Base-by-base conservation (phyloP, 2,329 filamentous ascomycete genomes). In the Paraphaeosphaeria sporulosa region DNA sequence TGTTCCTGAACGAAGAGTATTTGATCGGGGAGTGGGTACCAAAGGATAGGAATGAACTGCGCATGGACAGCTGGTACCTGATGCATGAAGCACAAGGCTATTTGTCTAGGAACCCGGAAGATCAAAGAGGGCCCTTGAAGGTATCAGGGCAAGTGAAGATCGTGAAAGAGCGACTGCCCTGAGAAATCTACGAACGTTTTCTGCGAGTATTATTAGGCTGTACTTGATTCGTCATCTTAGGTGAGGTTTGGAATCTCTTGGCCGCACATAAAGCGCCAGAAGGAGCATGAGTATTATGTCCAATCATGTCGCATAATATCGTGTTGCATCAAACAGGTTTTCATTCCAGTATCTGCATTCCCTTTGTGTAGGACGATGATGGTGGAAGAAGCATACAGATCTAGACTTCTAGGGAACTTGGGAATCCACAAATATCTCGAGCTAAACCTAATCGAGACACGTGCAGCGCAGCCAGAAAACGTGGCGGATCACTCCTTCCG, bases 401-500 rank as follows among this genome's bases (percentile, higher is more conserved):
- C 36, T 25, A n/a, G 49, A 40, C n/a, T 32, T 9, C 15, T 25
- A 34, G 25, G 34, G 34, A n/a, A 34, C 42, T 23, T 44, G 8
- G 42, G 19, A n/a, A 23, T 44, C 19, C 42, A 38, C 19, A 38
- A 17, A 40, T 52, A n/a, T 42, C 49, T 13, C 17, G 19, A n/a
- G 34, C 49, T 52, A 52, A 52, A 40, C 49, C 49, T 3, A 10
- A 52, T 42, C 9, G 12, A 17, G 49, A 10, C 12, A 52, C 34
- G 49, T n/a, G 49, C 34, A 27, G 13, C 25, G 19, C 17, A 13
- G 21, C 21, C 49, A 42, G 15, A n/a, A 25, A n/a, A 52, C 49
- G 34, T 40, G 49, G 49, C 49, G 2, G 49, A 52, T 42, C 34
- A 27, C 34, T 42, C 49, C 34, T 42, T 54, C 38, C 38, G 12